phyloP scores from a whole-genome alignment of 352 stramenopile species.

The Pythium graminicola region DNA sequence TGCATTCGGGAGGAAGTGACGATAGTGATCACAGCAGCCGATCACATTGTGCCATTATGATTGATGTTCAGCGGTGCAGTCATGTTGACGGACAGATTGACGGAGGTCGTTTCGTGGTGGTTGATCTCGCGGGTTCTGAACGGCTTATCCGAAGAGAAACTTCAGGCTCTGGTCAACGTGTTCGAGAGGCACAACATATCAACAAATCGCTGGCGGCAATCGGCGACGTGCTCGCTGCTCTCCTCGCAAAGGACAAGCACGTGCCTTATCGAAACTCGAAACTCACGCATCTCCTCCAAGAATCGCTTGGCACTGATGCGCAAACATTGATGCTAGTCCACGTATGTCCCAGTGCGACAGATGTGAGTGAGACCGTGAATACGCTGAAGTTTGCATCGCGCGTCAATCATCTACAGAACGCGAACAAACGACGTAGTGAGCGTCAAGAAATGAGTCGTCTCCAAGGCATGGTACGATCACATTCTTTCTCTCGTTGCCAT shows the following conservation, averaged over 20 bases:
- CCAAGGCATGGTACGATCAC: conserved; percentile 43
- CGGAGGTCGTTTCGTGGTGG: conserved; percentile 53
- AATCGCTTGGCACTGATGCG: too few relatives aligned
- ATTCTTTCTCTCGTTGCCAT: too few relatives aligned
- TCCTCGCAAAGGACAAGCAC: conserved; percentile 88
- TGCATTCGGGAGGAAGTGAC: too few relatives aligned
- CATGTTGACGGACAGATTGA: too few relatives aligned
- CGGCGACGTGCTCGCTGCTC: conserved; percentile 89
- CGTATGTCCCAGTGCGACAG: conserved; percentile 37
- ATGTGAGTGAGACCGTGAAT: conserved; percentile 68
- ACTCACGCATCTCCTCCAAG: conserved; percentile 95
- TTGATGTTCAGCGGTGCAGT: too few relatives aligned
- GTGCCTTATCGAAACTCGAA: conserved; percentile 98
- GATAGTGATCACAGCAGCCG: conserved; percentile 90
- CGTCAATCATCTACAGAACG: conserved; percentile 38
- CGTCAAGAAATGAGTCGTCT: conserved; percentile 56
- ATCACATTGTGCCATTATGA: conserved; percentile 89
- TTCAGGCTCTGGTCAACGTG: too few relatives aligned
- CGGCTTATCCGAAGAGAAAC: conserved; percentile 88
- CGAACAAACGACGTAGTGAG: conserved; percentile 36
- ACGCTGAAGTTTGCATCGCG: conserved; percentile 73
- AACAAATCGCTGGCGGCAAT: conserved; percentile 90
- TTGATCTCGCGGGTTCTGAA: conserved; percentile 91
- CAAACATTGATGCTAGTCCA: conserved; percentile 59
- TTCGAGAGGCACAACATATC: conserved; percentile 76